These are phyloP conservation scores for Penicillium sp. DNA, from an alignment of 2,329 filamentous ascomycete genomes.

Conservation along the genomic window DNA sequence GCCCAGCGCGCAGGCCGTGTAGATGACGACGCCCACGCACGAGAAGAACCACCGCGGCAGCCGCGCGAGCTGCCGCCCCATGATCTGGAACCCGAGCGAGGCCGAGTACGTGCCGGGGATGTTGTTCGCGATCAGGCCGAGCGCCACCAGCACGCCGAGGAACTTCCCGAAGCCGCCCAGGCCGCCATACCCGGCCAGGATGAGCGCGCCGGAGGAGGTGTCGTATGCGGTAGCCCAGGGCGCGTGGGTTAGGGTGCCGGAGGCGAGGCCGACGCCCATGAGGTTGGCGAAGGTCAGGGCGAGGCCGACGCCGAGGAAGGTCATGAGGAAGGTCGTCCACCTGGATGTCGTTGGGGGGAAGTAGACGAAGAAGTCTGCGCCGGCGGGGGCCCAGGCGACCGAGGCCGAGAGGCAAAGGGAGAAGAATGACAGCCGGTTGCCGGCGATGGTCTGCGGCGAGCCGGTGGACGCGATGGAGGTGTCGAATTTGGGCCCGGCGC, in stretches of 20 bases:
- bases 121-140: constrained; percentile 40
- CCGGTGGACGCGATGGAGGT: constrained; percentile 11
- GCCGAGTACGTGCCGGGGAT: constrained; percentile 39
- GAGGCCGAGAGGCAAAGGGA: constrained; percentile 28
- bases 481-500: constrained; percentile 31
- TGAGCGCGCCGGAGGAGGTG: constrained; percentile 32
- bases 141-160: constrained; percentile 35
- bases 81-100: constrained; percentile 36
- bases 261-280: constrained; percentile 35
- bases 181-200: constrained; percentile 31
- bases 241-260: constrained; percentile 27
- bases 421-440: constrained; percentile 30
- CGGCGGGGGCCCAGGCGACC: constrained; percentile 23
- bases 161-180: constrained; percentile 38
- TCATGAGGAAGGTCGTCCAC: constrained; percentile 31
- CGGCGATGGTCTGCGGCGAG: constrained; percentile 5
- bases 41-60: constrained; percentile 41
- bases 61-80: constrained; percentile 28
- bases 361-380: constrained; percentile 39
- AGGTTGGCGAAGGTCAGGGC: constrained; percentile 29
- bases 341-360: constrained; percentile 25
- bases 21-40: constrained; percentile 35
- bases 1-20: constrained; percentile 37
- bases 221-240: constrained; percentile 23
- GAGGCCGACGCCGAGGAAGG: constrained; percentile 29